Base-by-base conservation (phyloP, 768 basidiomycete species). In the Russula foetens region DNA sequence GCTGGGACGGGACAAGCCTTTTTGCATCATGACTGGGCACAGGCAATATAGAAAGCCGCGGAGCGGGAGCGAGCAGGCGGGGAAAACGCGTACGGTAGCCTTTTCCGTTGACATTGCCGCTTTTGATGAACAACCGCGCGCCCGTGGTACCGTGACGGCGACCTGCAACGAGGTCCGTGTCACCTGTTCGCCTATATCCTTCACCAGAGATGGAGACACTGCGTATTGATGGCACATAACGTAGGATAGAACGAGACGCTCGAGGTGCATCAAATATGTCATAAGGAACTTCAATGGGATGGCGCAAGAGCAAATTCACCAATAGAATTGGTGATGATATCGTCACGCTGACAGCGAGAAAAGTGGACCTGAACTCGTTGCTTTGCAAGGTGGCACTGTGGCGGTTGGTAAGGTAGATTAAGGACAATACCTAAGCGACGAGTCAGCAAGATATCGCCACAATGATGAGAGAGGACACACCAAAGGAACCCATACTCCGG, bases 21-120 rank as follows among this genome's bases (percentile, higher is more conserved):
- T 74, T 70, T n/a, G 79, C 81, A 44, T 81, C 77, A 35, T 12
- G 35, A 35, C 14, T 12, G 2, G 75, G 23, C 2, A 33, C 72
- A 4, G 86, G 86, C 6, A 89, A 75, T 48, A 89, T 83, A 9
- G 85, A 82, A 1, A 90, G 78, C 68, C 83, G 85, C 38, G 88
- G 87, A 52, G 75, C 78, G 21, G 86, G 79, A 11, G 76, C 71
- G 33, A 89, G 77, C 73, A 89, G 77, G n/a, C 78, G 80, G 29
- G 89, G 67, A 2, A 84, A 83, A 21, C 86, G 81, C 45, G 80
- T 76, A 31, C 86, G 64, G 66, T 83, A 85, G 56, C 74, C 73
- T 70, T 84, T 86, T 1, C 84, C 84, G 51, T 85, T 84, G 23
- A 85, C 74, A 7, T 86, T 87, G 62, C 88, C 82, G 61, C 88